Base-by-base conservation (phyloP, 225 moss, liverwort and hornwort species). In the Pseudisothecium myosuroides region DNA sequence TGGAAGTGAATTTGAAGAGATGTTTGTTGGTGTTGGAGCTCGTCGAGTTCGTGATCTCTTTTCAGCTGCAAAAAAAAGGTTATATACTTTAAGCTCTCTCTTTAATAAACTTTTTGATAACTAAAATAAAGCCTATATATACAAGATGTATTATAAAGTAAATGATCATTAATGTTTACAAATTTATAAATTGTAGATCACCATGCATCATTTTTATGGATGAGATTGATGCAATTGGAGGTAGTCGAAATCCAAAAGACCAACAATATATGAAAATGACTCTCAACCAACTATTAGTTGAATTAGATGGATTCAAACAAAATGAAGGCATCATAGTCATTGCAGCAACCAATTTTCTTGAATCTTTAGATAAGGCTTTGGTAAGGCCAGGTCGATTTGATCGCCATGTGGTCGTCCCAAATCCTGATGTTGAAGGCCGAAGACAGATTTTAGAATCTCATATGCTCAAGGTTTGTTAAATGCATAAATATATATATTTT, bases 221-320 rank as follows among this genome's bases (percentile, higher is more conserved):
- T 94, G 98, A 98, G 21, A 97, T 98, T 92, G 97, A 98, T 91
- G 98, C 95, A 29, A 96, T 97, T 67, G 96, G 96, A 88, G 95
- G 97, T 59, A 96, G 96, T 85, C 88, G 92, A 6, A 97, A 97
- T 83, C 93, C 97, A 10, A 98, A 98, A 88, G 98, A 98, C 80
- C 95, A 98, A 88, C 95, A 97, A 86, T 97, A 98, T 5, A 97
- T 97, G 96, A 96, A 98, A 88, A 98, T 97, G 97, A 96, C 96
- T 59, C 86, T 98, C 63, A 96, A 96, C 63, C 98, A 97, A 84
- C 83, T 97, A 39, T 83, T 98, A 56, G 95, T 98, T 81, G 97
- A 98, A 89, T 88, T 98, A 78, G 95, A 98, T 95, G 98, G 97
- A 58, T 98, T 97, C 61, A 97, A 96, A 92, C 96, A 97, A 88